Percentiles rank a stretch among this genome's conserved stretches.
phyloP scores from a whole-genome alignment of 306 rosid genomes.

The Dicorynia guianensis region DNA sequence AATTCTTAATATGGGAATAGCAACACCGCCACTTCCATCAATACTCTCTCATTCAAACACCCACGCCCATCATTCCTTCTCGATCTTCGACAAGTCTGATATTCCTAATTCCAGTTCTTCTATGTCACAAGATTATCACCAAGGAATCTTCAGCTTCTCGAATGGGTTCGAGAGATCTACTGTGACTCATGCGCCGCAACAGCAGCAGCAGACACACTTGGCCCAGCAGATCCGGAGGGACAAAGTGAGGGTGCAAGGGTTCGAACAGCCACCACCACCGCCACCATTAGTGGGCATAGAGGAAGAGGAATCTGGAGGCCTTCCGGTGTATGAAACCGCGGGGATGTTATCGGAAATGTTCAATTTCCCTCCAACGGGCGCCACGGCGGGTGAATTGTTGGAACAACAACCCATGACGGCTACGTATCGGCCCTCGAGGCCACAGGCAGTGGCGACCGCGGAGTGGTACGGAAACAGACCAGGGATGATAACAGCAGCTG shows the following conservation, averaged over 20 bases:
- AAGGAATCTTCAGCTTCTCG: conserved; percentile 78
- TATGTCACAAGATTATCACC: conserved; percentile 94
- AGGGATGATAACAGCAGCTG: conserved; percentile 42
- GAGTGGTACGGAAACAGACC: conserved; percentile 86
- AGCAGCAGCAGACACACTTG: conserved; percentile 57
- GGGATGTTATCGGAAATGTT: conserved; percentile 97
- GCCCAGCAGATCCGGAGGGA: conserved; percentile 87
- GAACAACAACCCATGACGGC: conserved; percentile 62
- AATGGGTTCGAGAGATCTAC: conserved; percentile 81
- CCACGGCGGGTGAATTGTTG: conserved; percentile 51
- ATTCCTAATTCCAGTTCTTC: conserved; percentile 49
- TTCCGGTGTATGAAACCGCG: conserved; percentile 71
- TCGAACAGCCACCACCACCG: conserved; percentile 47
- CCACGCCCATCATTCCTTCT: conserved; percentile 29
- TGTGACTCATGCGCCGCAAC: conserved; percentile 49
- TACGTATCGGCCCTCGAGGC: conserved; percentile 49
- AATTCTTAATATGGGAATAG: conserved; percentile 70
- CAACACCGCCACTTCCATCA: conserved; percentile 56
- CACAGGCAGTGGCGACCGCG: conserved; percentile 35
- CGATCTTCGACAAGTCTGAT: conserved; percentile 38
- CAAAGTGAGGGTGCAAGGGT: conserved; percentile 73
- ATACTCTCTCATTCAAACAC: conserved; percentile 42
- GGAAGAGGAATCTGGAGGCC: conserved; percentile 66
- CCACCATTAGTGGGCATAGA: conserved; percentile 63
- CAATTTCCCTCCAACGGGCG: conserved; percentile 60